Percentiles rank a stretch among this genome's conserved stretches.
phyloP scores from a whole-genome alignment of 2,329 filamentous ascomycete species.

The Pyrenochaeta sp. region DNA sequence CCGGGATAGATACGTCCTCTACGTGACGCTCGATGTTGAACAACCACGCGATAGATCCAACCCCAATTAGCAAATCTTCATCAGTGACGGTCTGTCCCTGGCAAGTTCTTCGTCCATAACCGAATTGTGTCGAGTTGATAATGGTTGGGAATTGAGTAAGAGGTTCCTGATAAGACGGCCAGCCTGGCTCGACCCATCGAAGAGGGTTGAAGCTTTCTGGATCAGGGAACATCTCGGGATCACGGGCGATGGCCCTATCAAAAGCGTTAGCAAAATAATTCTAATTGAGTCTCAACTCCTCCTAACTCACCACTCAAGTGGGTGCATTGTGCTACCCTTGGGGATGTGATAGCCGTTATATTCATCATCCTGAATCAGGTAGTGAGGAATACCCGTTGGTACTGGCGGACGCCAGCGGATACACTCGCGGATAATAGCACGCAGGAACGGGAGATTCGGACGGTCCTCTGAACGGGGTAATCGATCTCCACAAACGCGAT shows the following conservation, averaged over 20 bases:
- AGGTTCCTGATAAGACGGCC: constrained; percentile 63
- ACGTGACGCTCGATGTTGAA: constrained; percentile 49
- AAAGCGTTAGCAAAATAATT: constrained; percentile 16
- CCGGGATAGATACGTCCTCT: constrained; percentile 18
- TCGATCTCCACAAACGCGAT: constrained; percentile 51
- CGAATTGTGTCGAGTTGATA: constrained; percentile 63
- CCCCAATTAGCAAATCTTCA: constrained; percentile 52
- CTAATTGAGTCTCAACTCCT: not conserved
- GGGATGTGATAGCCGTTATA: constrained; percentile 67
- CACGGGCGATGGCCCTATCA: constrained; percentile 61
- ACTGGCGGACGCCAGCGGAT: constrained; percentile 57
- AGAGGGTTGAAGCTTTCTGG: constrained; percentile 72
- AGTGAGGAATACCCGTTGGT: constrained; percentile 62
- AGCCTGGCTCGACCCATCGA: constrained; percentile 67
- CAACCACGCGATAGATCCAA: constrained; percentile 57
- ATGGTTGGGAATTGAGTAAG: constrained; percentile 62
- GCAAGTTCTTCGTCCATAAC: constrained; percentile 61
- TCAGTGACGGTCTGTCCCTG: constrained; percentile 55
- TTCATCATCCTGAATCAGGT: constrained; percentile 62
- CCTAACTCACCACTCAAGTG: constrained; percentile 52
- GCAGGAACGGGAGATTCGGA: constrained; percentile 50
- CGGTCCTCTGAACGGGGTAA: constrained; percentile 49
- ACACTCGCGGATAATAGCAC: constrained; percentile 50
- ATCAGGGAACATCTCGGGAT: constrained; percentile 63
- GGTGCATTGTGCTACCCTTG: constrained; percentile 59